phyloP scores from a whole-genome alignment of 257 asterid genomes.

The Leptodermis oblonga region DNA sequence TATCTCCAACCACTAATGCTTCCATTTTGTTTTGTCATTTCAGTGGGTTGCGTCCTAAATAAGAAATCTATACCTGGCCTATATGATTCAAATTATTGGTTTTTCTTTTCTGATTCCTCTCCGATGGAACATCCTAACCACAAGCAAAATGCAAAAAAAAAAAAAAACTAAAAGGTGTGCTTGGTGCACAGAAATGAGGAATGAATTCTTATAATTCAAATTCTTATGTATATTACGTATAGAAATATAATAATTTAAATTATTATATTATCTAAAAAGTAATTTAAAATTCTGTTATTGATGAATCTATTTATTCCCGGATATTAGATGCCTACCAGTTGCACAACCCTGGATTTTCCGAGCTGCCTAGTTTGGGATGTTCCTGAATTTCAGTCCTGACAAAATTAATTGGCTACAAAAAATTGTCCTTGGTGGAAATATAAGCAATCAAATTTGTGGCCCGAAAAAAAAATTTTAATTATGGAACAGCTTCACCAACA shows the following conservation, averaged over 20 bases:
- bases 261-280: no score
- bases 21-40: not conserved
- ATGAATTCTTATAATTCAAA: no score
- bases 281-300: no score
- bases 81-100: not conserved
- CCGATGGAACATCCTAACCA: not conserved
- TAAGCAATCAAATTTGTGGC: not conserved
- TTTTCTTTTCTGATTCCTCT: not conserved
- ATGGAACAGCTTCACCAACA: not conserved
- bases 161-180: not conserved
- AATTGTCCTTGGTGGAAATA: not conserved
- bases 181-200: no score
- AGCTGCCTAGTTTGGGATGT: not conserved
- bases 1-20: not conserved
- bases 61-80: not conserved
- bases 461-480: not conserved
- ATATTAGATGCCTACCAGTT: no score
- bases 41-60: constrained; percentile 4
- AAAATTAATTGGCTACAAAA: not conserved
- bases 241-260: no score
- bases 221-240: no score
- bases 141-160: not conserved
- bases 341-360: not conserved
- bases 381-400: not conserved
- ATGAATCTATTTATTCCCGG: no score